Evolutionary conservation across 495 filamentous ascomycete genomes (phyloP).

Genomic region (Lasiosphaeria miniovina): DNA sequence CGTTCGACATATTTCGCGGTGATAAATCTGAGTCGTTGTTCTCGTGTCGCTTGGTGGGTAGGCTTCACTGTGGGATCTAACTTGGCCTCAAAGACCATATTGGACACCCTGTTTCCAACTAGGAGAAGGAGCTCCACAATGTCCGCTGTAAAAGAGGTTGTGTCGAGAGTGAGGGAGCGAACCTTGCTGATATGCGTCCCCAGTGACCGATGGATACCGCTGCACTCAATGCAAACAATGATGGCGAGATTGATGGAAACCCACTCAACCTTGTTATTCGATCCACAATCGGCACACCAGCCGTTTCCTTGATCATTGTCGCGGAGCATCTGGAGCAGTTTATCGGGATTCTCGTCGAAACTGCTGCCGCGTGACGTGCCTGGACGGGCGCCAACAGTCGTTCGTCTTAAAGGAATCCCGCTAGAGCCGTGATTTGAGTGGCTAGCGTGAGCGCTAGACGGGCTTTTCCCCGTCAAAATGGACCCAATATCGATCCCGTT

Average conservation of each 20-base stretch:
- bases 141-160: slow-evolving; percentile 91
- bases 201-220: slow-evolving; percentile 93
- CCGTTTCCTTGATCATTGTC: slow-evolving; percentile 91
- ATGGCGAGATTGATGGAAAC: slow-evolving; percentile 97
- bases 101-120: slow-evolving; percentile 90
- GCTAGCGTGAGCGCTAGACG: slow-evolving; percentile 64
- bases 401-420: slow-evolving; percentile 68
- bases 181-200: slow-evolving; percentile 98
- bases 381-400: slow-evolving; percentile 84
- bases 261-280: slow-evolving; percentile 91
- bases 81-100: slow-evolving; percentile 93
- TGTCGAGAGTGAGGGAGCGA: slow-evolving; percentile 91
- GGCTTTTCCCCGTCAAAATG: slow-evolving; percentile 89
- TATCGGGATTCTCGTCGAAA: slow-evolving; percentile 75
- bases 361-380: slow-evolving; percentile 64
- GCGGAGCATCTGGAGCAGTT: slow-evolving; percentile 79
- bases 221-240: slow-evolving; percentile 96
- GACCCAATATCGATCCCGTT: slow-evolving; percentile 81
- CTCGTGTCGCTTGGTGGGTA: slow-evolving; percentile 69
- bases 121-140: slow-evolving; percentile 91
- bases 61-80: slow-evolving; percentile 72
- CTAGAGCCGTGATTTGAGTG: slow-evolving; percentile 38
- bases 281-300: slow-evolving; percentile 94
- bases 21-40: slow-evolving; percentile 89
- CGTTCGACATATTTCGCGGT: slow-evolving; percentile 90